Conservation (phyloP, 495 filamentous ascomycete species). For the Aspergillus cavernicola region DNA sequence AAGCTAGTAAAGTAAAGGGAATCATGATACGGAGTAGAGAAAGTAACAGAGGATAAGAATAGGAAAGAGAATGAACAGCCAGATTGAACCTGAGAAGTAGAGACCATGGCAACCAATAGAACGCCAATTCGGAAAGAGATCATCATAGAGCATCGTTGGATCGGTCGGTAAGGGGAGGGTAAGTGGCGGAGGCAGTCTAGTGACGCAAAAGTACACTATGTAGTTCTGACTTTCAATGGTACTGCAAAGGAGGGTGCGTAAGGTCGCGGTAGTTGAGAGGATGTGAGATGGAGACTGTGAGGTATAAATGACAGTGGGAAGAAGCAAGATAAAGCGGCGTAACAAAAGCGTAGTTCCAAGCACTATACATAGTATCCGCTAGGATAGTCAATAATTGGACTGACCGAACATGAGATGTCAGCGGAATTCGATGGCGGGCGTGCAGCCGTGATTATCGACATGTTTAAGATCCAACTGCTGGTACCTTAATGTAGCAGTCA, state of each 20-base stretch:
- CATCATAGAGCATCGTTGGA: constrained; percentile 16
- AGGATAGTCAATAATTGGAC: not conserved
- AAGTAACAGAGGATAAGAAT: not conserved
- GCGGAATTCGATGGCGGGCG: constrained; percentile 88
- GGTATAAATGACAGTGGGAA: not conserved
- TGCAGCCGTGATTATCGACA: constrained; percentile 79
- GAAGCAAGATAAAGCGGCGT: not conserved
- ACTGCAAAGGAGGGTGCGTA: not conserved
- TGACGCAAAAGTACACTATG: not conserved
- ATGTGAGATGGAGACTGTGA: not conserved
- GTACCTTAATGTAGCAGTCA: constrained; percentile 50
- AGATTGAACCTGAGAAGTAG: not conserved
- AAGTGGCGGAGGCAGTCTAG: not conserved
- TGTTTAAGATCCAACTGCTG: constrained; percentile 91
- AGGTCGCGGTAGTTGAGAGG: not conserved
- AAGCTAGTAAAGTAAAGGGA: not conserved
- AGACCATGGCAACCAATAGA: constrained; percentile 12
- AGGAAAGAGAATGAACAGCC: not conserved
- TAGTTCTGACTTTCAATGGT: not conserved
- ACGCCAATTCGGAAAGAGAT: constrained; percentile 18
- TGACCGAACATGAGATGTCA: constrained; percentile 41
- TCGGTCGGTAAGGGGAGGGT: not conserved
- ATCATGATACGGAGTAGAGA: constrained; percentile 1
- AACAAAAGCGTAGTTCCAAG: not conserved
- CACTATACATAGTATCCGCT: not conserved